Base-by-base conservation (phyloP, 1,284 basidiomycete species). In the Limonomyces culmigenus region DNA sequence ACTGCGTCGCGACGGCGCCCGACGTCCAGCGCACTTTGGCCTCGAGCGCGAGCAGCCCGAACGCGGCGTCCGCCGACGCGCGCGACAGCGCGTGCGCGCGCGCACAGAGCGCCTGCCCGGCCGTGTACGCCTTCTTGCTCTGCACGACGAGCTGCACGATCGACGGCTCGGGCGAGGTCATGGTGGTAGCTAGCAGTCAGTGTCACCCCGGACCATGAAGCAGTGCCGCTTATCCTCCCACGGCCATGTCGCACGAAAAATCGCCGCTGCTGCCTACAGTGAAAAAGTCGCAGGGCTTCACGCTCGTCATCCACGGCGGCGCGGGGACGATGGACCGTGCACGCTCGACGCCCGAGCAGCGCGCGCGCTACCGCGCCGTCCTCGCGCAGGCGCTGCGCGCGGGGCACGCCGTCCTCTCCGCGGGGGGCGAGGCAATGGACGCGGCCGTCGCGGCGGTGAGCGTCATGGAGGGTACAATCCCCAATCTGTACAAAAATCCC, bases 351-450 rank as follows among this genome's bases (percentile, higher is more conserved):
- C 73, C 71, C 2, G 70, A 73, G 38, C 59, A 74, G 43, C 64
- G 64, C 19, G 64, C 63, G 8, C 52, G 54, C 35, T 85, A 84
- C 54, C 71, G 66, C 44, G 51, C 55, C 1, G 68, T 60, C 2
- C 55, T 88, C 27, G 51, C 53, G 14, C 49, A 53, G 3, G 71
- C 81, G 0, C 58, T 88, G 29, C 43, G 55, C 21, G 68, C 68
- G 3, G 85, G 85, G 1, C 59, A 85, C 46, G 49, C 64, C 17
- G 60, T 85, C 13, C 63, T 87, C 27, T 54, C 52, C 23, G 50
- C 60, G 2, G 79, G 78, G 16, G 79, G 80, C 1, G 76, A 83
- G 46, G 83, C 84, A 3, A 72, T 88, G 62, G 80, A 87, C 47
- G 83, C 84, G n/a, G 71, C 65, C 2, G 74, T 78, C 2, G 74